Base-by-base conservation (phyloP, 352 stramenopile genomes). In the Pythium scleroteichum region DNA sequence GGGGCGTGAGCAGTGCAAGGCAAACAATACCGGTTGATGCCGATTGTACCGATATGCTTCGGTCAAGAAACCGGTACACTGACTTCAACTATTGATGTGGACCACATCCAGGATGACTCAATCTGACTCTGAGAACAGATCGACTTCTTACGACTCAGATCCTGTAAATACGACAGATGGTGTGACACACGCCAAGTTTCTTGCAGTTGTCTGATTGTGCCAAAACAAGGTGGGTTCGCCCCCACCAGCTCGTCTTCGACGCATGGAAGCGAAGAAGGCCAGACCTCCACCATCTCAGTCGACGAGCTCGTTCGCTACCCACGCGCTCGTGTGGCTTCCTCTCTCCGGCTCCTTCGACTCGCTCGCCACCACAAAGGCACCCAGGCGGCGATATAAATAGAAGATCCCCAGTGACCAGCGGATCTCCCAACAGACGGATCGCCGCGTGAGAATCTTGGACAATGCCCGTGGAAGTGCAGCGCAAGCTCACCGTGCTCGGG, bases 401-500 rank as follows among this genome's bases (percentile, higher is more conserved):
- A 33, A 53, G 46, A 22, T 22, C 14, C 8, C 27, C 45, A 64
- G 41, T 63, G 49, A 45, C 41, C 62, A 51, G n/a, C n/a, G n/a
- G n/a, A n/a, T n/a, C n/a, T n/a, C n/a, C n/a, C n/a, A n/a, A n/a
- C n/a, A n/a, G n/a, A n/a, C 73, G 49, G 19, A 8, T 49, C 42
- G 10, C n/a, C 29, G 29, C 29, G 29, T 35, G 19, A 22, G 35
- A 42, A 57, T 29, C 38, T 16, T 29, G 4, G 0, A 27, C 7
- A 33, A 94, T 97, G 75, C 53, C 92, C 71, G 80, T 97, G 84
- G 82, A 98, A 69, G 93, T 98, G 64, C 87, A 97, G 77, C 89
- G 95, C 53, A 98, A 98, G 72, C 78, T 98, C 46, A 97, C 95
- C 22, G 86, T 98, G 66, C 75, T 98, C 23, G 95, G 95, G 24